Evolutionary conservation across 164 flowering plant species (phyloP), one percentile per base, ranked within the genome.

Genomic region (Kalanchoe fedtschenkoi): DNA sequence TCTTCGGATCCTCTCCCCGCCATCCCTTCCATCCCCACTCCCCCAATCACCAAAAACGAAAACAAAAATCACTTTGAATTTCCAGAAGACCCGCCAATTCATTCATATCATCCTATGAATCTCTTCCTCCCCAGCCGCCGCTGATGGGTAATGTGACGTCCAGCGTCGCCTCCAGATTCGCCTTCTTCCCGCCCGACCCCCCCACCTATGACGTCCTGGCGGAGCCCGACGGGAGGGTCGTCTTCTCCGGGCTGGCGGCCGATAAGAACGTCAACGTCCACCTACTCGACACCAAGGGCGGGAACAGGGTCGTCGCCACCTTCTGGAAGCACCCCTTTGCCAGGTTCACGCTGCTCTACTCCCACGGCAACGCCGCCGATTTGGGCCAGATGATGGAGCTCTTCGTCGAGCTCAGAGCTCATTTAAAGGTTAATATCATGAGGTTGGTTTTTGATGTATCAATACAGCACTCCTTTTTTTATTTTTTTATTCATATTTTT

Each of bases 361-460:
- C 98, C 21, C 98, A 91, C 74, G 98, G 98, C 0, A 91, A 91
- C 62, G 98, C 98, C 29, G 98, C 98, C 5, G 98, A 91, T 69
- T 71, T 91, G 71, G 98, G 98, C 15, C 98, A 91, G 76, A 91
- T 91, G 96, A 73, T 67, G 44, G 98, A 89, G 76, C 90, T 91
- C 43, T 91, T 91, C 71, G 70, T 83, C 65, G 98, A 91, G 83
- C 96, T 91, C 70, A 79, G 98, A 73, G 89, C 96, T 17, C 96
- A 89, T 58, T 84, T 91, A 3, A 81, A 92, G 26, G 92, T 91
- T 71, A 89, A 91, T 63, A 84, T 91, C 55, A 91, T 91, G 96
- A 81, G 98, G 98, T 89, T 41, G n/a, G 3, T 10, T 35, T 42
- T 15, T 9, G 5, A 34, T 35, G 24, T 35, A 11, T n/a, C n/a